These are phyloP conservation scores for Jatropha podagrica DNA, from an alignment of 441 rosid species.

Conservation along the genomic window DNA sequence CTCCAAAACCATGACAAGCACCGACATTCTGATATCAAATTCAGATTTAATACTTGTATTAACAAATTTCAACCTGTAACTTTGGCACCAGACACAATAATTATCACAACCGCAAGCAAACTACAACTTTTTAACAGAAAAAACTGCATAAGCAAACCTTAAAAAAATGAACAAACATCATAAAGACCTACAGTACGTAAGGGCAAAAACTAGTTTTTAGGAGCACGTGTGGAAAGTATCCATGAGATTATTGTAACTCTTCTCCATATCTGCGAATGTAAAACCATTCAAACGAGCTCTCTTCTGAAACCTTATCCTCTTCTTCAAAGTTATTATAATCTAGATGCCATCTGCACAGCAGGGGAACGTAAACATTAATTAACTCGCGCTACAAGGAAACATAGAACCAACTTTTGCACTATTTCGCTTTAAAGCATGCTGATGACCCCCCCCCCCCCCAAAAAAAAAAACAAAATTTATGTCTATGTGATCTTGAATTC, in stretches of 20 bases:
- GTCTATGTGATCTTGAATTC: not conserved
- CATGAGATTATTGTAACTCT: not conserved
- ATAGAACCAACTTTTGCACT: not conserved
- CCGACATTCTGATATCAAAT: not conserved
- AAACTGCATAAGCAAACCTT: not conserved
- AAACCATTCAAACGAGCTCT: not conserved
- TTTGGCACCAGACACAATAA: not conserved
- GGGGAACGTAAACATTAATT: not conserved
- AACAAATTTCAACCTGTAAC: not conserved
- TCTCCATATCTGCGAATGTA: not conserved
- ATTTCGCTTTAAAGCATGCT: not conserved
- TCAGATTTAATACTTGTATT: not conserved
- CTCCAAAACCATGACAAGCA: not conserved
- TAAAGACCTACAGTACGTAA: not conserved
- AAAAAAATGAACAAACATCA: conserved; percentile 1
- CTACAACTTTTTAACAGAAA: not conserved
- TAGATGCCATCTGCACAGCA: not conserved
- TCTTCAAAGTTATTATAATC: conserved; percentile 9
- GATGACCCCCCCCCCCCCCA: not conserved
- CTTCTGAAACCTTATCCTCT: not conserved
- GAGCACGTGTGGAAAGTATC: not conserved
- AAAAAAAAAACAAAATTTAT: not conserved
- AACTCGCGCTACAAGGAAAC: not conserved
- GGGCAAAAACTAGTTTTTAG: not conserved
- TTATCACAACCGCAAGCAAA: too few relatives aligned